Percentiles rank a stretch among this genome's conserved stretches.
Conservation (phyloP, 352 stramenopile genomes). For the Plasmopara muralis region DNA sequence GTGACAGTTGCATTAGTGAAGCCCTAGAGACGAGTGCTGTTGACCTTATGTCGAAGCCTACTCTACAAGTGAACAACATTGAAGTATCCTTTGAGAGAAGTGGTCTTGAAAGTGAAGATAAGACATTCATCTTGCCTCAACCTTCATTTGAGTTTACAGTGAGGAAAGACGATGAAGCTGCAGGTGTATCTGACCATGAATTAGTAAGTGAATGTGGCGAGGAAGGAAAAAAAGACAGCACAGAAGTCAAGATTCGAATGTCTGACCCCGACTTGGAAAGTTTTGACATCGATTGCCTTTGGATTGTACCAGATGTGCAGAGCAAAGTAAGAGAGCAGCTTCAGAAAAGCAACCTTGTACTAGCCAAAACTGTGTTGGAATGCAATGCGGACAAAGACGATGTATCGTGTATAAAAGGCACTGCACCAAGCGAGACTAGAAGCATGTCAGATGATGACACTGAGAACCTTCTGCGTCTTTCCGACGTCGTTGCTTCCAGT, state of each 20-base stretch:
- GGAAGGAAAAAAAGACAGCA: neutral
- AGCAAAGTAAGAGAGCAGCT: neutral
- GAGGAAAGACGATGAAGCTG: neutral
- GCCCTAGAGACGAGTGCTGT: neutral
- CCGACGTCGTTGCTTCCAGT: neutral
- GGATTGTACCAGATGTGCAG: neutral
- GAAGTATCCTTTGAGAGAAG: neutral
- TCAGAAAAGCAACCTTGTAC: neutral
- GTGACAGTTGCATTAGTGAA: neutral
- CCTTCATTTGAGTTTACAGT: neutral
- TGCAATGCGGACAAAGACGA: neutral
- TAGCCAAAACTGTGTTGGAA: neutral
- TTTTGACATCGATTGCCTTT: conserved; percentile 1
- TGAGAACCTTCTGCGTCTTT: neutral
- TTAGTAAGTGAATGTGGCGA: neutral
- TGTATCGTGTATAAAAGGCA: neutral
- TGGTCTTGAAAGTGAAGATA: neutral
- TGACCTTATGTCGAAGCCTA: neutral
- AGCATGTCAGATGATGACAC: neutral
- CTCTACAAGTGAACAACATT: neutral
- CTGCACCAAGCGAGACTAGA: neutral
- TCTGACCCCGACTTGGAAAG: neutral
- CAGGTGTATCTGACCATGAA: neutral
- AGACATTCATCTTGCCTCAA: neutral
- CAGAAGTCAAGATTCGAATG: neutral